Conservation (phyloP, 2,329 filamentous ascomycete species). For the Aspergillus quadricinctus region DNA sequence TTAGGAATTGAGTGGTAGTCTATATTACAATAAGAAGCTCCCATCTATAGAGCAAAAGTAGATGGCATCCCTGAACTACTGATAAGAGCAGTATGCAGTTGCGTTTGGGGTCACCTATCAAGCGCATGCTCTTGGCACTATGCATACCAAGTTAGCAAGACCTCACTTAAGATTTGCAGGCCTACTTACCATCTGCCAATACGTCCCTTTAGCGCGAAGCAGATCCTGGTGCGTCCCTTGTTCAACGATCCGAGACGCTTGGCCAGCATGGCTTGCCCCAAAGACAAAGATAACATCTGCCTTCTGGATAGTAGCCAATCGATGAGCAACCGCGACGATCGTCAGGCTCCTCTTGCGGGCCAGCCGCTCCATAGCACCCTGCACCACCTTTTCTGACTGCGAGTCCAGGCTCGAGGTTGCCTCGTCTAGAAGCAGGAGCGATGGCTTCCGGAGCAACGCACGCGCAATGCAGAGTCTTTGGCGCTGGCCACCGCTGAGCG, state of each 20-base stretch:
- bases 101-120: not conserved
- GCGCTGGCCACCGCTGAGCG: constrained; percentile 53
- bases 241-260: constrained; percentile 50
- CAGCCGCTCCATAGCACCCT: constrained; percentile 61
- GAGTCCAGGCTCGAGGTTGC: constrained; percentile 60
- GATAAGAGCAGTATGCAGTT: not conserved
- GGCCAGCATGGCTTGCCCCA: constrained; percentile 49
- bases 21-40: no score
- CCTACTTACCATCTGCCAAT: constrained; percentile 51
- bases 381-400: constrained; percentile 62
- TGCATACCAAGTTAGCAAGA: not conserved
- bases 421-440: constrained; percentile 55
- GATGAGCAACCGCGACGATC: constrained; percentile 72
- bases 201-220: constrained; percentile 46
- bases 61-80: no score
- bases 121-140: not conserved
- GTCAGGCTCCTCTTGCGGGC: constrained; percentile 55
- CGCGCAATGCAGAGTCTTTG: constrained; percentile 55
- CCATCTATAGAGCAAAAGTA: no score
- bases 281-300: constrained; percentile 78
- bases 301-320: constrained; percentile 72
- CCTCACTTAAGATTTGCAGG: not conserved
- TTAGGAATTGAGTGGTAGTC: no score
- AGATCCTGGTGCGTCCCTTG: constrained; percentile 57
- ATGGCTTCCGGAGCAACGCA: constrained; percentile 50